phyloP scores from a whole-genome alignment of 345 rosid species.

The Lumnitzera littorea region DNA sequence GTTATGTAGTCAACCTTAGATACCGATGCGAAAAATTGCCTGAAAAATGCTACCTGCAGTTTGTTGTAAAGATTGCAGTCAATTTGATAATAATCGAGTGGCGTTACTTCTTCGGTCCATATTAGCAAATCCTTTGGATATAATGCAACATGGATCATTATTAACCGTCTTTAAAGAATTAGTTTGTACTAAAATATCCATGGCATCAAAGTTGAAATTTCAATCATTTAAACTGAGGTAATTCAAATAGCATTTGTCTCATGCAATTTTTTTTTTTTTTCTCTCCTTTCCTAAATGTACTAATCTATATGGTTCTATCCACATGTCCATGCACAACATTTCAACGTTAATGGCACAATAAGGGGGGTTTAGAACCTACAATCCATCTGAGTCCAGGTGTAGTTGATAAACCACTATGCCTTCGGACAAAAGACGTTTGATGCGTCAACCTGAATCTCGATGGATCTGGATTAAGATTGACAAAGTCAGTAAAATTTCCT shows the following conservation, averaged over 20 bases:
- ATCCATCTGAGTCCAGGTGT: constrained; percentile 40
- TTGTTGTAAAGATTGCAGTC: background rate
- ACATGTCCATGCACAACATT: no score
- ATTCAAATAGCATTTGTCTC: no score
- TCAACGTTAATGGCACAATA: background rate
- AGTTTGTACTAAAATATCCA: no score
- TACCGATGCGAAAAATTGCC: constrained; percentile 36
- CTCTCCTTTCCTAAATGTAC: no score
- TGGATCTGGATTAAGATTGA: constrained; percentile 21
- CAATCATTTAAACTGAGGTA: no score
- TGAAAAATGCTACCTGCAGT: constrained; percentile 35
- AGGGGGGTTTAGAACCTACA: constrained; percentile 14
- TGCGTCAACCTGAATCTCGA: constrained; percentile 38
- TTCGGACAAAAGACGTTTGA: constrained; percentile 37
- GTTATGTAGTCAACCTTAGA: constrained; percentile 38
- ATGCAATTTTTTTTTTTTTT: no score
- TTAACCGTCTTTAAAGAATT: no score
- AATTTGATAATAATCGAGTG: background rate
- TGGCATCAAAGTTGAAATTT: no score
- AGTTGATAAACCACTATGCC: constrained; percentile 30
- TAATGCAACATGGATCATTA: no score
- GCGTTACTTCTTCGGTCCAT: no score
- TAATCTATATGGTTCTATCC: no score
- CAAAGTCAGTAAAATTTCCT: background rate
- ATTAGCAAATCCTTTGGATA: background rate